Conservation (phyloP, 805 yeast genomes). For the Candida coquimbonensis region DNA sequence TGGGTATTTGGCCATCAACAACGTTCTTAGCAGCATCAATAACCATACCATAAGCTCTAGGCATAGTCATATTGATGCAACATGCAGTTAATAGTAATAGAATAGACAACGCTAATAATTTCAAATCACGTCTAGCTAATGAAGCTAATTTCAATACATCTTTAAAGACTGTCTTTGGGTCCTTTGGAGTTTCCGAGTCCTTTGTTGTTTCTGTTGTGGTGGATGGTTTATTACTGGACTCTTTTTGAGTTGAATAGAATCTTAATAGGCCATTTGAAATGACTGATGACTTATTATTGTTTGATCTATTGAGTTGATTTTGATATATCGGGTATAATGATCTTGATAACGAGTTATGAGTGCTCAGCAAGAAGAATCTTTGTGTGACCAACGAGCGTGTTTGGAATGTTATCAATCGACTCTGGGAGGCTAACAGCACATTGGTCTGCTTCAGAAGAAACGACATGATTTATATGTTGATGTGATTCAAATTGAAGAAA, state of each 20-base stretch:
- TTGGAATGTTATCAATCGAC: not conserved
- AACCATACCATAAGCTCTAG: conserved; percentile 49
- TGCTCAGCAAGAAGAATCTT: not conserved
- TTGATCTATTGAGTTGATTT: not conserved
- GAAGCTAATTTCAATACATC: conserved; percentile 32
- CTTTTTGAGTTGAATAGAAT: not conserved
- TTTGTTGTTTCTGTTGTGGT: not conserved
- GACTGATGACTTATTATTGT: not conserved
- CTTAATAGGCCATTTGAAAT: not conserved
- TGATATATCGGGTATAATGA: too few relatives aligned
- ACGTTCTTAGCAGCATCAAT: conserved; percentile 40
- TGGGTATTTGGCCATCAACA: conserved; percentile 25
- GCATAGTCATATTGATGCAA: conserved; percentile 43
- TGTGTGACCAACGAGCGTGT: not conserved
- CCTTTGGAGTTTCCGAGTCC: not conserved
- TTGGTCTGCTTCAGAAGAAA: conserved; percentile 1
- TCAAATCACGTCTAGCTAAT: conserved; percentile 40
- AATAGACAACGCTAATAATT: conserved; percentile 36
- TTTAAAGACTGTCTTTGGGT: conserved; percentile 8
- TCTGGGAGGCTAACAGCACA: not conserved
- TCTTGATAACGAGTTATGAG: too few relatives aligned
- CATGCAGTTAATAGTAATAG: conserved; percentile 40
- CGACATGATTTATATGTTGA: not conserved
- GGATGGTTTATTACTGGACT: not conserved
- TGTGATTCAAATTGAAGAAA: too few relatives aligned